Evolutionary conservation across 2,329 filamentous ascomycete genomes (phyloP), one percentile per base, ranked within the genome.

Genomic region (Colletotrichum truncatum): DNA sequence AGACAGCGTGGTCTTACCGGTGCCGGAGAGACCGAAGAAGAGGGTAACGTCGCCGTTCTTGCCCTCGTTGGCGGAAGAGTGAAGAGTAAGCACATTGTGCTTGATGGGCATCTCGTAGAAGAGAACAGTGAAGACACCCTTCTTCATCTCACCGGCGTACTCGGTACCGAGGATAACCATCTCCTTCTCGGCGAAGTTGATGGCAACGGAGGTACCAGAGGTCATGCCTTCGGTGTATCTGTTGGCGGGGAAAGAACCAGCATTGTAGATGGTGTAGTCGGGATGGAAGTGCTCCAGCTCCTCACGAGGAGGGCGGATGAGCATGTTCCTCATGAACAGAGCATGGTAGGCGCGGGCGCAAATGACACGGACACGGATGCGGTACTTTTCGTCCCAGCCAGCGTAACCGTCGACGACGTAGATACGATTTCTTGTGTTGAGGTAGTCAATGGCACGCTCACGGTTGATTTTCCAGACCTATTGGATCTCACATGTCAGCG

Each of bases 41-140:
- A 99, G 93, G 12, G 96, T 98, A 64, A 99, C 96, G 76, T 99
- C 96, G 71, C 96, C 96, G 69, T 93, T 83, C 86, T 92, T 87
- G 74, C 96, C 96, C 88, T 99, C 93, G 83, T 99, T 99, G 77
- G 96, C 96, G 8, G 96, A 99, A 14, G 96, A 99, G 87, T 99
- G 96, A 60, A 99, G 91, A 39, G 96, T 99, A 72, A 99, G 85
- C 74, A 99, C 95, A 81, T 98, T 97, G 89, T 99, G 96, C 90
- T 98, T 98, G 78, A 99, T 93, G 67, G 96, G 96, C 94, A 98
- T 99, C 87, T 99, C 96, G 86, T 98, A 99, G 89, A 97, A 99
- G 78, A 99, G 90, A 53, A 99, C 94, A 49, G 96, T 99, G 88
- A 99, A 99, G 81, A 99, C 89, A 73, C 96, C 94, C 87, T 97